Conservation (phyloP, 495 filamentous ascomycete species). For the Astrocystis sublimbata region DNA sequence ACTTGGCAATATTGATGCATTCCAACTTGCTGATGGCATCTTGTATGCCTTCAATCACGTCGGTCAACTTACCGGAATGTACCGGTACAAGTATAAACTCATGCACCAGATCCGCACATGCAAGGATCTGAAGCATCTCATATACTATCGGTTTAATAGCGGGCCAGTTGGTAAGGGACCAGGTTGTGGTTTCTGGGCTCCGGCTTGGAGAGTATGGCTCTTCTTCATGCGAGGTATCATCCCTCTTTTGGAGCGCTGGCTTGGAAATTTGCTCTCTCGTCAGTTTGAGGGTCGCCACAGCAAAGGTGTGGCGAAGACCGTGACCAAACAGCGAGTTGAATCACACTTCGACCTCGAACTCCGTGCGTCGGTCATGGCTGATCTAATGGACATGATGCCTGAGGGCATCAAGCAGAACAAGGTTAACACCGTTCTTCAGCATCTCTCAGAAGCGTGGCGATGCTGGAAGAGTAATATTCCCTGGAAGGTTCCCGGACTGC, state of each 20-base stretch:
- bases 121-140: conserved; percentile 98
- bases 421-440: conserved; percentile 96
- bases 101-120: conserved; percentile 99
- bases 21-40: conserved; percentile 98
- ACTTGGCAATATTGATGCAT: conserved; percentile 97
- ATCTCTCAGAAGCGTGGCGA: conserved; percentile 96
- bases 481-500: conserved; percentile 96
- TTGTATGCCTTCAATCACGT: conserved; percentile 99
- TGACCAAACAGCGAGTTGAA: conserved; percentile 98
- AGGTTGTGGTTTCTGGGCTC: conserved; percentile 99
- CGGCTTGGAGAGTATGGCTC: conserved; percentile 99
- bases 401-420: conserved; percentile 99
- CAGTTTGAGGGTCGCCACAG: conserved; percentile 99
- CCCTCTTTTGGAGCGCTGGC: conserved; percentile 93
- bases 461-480: conserved; percentile 99
- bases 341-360: conserved; percentile 98
- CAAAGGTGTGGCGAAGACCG: conserved; percentile 98
- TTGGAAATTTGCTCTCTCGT: conserved; percentile 92
- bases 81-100: conserved; percentile 99
- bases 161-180: conserved; percentile 97
- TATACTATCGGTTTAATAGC: conserved; percentile 99
- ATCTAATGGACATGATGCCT: conserved; percentile 99
- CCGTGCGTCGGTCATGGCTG: conserved; percentile 96
- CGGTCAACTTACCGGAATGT: conserved; percentile 98
- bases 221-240: conserved; percentile 99